Percentiles rank a stretch among this genome's conserved stretches.
Conservation (phyloP, 805 yeast genomes). For the Saccharomycopsis schoenii region DNA sequence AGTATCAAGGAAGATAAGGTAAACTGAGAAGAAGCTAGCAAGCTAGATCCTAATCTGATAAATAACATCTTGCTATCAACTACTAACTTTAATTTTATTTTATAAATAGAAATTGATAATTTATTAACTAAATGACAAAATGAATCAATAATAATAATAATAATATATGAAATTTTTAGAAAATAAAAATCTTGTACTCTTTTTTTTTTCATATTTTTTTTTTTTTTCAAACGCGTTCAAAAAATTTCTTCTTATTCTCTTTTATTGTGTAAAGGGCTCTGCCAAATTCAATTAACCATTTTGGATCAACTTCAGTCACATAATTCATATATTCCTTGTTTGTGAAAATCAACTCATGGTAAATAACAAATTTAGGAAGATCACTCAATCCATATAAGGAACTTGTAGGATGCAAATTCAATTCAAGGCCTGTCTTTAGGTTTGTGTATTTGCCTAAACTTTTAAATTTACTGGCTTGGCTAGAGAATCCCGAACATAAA, state of each 20-base stretch:
- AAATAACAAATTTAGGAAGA: conserved; percentile 68
- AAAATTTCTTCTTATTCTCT: neutral
- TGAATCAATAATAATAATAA: neutral
- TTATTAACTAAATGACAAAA: neutral
- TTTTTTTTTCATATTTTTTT: neutral
- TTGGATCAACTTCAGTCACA: conserved; percentile 70
- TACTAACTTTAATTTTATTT: neutral
- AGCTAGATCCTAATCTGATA: neutral
- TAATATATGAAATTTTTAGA: neutral
- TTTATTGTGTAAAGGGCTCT: conserved; percentile 25
- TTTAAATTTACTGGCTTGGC: conserved; percentile 56
- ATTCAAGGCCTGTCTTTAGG: conserved; percentile 49
- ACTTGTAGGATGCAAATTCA: conserved; percentile 82
- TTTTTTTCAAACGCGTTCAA: neutral
- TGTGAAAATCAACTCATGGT: conserved; percentile 74
- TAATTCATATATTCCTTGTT: conserved; percentile 89
- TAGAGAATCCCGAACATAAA: conserved; percentile 57
- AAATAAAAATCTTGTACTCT: neutral
- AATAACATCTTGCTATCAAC: neutral
- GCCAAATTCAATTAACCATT: conserved; percentile 57
- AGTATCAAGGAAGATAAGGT: neutral
- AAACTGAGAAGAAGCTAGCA: neutral
- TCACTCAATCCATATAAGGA: conserved; percentile 45
- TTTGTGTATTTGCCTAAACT: conserved; percentile 44
- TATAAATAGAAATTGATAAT: neutral